Conservation (phyloP, 148 eudicot genomes). For the Chenopodium berlandieri region DNA sequence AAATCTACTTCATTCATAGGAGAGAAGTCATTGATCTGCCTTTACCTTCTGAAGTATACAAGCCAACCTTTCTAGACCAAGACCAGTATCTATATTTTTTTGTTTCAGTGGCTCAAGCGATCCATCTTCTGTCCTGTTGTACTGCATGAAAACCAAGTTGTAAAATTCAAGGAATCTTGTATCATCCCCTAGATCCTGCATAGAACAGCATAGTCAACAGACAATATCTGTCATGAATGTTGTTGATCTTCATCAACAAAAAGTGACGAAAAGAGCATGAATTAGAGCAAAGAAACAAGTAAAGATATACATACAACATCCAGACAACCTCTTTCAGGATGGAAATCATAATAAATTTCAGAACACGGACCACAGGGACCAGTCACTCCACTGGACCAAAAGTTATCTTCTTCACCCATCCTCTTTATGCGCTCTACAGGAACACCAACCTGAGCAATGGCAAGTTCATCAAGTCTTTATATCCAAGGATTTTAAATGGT, state of each 20-base stretch:
- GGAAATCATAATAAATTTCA: conserved; percentile 91
- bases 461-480: background rate
- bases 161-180: conserved; percentile 94
- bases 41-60: conserved; percentile 89
- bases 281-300: conserved; percentile 15
- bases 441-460: conserved; percentile 70
- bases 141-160: conserved; percentile 98
- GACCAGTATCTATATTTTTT: conserved; percentile 94
- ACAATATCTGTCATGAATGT: background rate
- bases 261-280: conserved; percentile 1
- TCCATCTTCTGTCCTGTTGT: conserved; percentile 79
- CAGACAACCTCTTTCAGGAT: conserved; percentile 82
- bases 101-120: conserved; percentile 88
- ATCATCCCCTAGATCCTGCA: conserved; percentile 94
- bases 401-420: conserved; percentile 95
- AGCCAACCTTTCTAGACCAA: conserved; percentile 95
- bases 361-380: conserved; percentile 99
- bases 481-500: background rate
- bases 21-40: conserved; percentile 6
- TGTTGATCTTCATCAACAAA: background rate
- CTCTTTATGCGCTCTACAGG: conserved; percentile 73
- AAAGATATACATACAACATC: conserved; percentile 56
- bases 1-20: background rate
- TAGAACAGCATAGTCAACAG: conserved; percentile 7
- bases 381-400: conserved; percentile 95